Evolutionary conservation across 2,329 filamentous ascomycete species (phyloP), one percentile per base, ranked within the genome.

Genomic region (Exophiala lecanii-corni): DNA sequence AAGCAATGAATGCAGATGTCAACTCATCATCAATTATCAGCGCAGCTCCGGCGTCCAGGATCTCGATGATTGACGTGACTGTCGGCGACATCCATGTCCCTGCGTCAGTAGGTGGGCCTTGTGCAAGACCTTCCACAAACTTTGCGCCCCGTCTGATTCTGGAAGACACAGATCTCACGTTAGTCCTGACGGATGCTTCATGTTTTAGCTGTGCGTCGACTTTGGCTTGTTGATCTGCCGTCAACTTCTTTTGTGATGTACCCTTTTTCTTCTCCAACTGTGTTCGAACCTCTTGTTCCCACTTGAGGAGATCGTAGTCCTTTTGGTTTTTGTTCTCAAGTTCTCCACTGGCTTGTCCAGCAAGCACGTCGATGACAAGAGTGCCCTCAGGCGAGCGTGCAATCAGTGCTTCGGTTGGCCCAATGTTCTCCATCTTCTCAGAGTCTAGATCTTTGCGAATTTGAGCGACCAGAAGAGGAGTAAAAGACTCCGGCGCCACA

Each of bases 211-310:
- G 92, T 5, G 86, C 84, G 39, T 92, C 91, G 44, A 97, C 86
- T 64, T 95, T 97, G 20, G 83, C 78, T 54, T 84, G 83, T 58
- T 98, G 91, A 25, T 97, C 92, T 0, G 86, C 68, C 0, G 87
- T 92, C 7, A 97, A 78, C 66, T 96, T 98, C 69, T 89, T 91
- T 56, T 88, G 81, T 47, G 86, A 79, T 34, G 68, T 63, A 1
- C 91, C 91, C 64, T 91, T 95, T 71, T 97, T 98, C 60, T 86
- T 76, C n/a, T 89, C 89, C 30, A 98, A 68, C 57, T 96, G 88
- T 28, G 80, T 76, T 44, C 89, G 77, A 5, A 98, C 74, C 52
- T 98, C 92, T 62, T 91, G 85, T 65, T 98, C 92, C 92, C 94
- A 98, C 65, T 95, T 96, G 30, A 96, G 67, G 1, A 88, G 94